Evolutionary conservation across 2,329 filamentous ascomycete genomes (phyloP).

Genomic region (Cladosporium sp.): DNA sequence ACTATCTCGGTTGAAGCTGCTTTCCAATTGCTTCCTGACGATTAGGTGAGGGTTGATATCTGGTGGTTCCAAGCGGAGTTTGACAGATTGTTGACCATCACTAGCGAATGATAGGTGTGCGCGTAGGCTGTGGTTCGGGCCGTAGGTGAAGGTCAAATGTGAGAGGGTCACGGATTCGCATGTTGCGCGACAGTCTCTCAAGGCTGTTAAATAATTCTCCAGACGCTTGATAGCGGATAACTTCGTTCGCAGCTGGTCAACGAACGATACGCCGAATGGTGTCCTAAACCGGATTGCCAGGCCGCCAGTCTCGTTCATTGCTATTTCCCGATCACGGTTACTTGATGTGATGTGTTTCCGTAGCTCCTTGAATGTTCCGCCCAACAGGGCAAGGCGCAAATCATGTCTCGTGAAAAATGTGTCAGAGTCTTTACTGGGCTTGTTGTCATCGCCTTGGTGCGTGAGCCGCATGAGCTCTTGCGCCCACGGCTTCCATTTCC

Average conservation of each 20-base stretch:
- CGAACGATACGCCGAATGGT: slow-evolving; percentile 58
- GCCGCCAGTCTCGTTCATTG: slow-evolving; percentile 62
- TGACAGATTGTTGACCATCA: slow-evolving; percentile 51
- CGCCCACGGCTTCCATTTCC: slow-evolving; percentile 27
- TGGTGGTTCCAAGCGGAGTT: slow-evolving; percentile 58
- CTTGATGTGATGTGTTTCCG: slow-evolving; percentile 40
- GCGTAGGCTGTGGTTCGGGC: slow-evolving; percentile 29
- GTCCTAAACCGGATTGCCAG: slow-evolving; percentile 64
- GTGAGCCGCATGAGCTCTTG: slow-evolving; percentile 26
- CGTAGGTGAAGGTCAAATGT: slow-evolving; percentile 70
- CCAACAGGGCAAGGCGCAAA: slow-evolving; percentile 39
- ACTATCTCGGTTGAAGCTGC: slow-evolving; percentile 54
- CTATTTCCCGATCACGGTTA: slow-evolving; percentile 57
- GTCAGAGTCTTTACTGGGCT: not conserved
- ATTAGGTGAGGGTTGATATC: slow-evolving; percentile 33
- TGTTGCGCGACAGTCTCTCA: slow-evolving; percentile 59
- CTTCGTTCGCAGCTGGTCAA: slow-evolving; percentile 60
- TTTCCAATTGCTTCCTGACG: slow-evolving; percentile 31
- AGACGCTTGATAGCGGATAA: slow-evolving; percentile 69
- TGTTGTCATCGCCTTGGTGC: slow-evolving; percentile 25
- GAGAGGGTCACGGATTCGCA: slow-evolving; percentile 62
- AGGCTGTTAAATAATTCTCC: slow-evolving; percentile 67
- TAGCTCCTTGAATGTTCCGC: slow-evolving; percentile 38
- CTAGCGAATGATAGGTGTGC: slow-evolving; percentile 25
- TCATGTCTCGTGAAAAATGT: slow-evolving; percentile 39